These are phyloP conservation scores for Malassezia yamatoensis DNA, from an alignment of 1,284 basidiomycete genomes.

Conservation along the genomic window DNA sequence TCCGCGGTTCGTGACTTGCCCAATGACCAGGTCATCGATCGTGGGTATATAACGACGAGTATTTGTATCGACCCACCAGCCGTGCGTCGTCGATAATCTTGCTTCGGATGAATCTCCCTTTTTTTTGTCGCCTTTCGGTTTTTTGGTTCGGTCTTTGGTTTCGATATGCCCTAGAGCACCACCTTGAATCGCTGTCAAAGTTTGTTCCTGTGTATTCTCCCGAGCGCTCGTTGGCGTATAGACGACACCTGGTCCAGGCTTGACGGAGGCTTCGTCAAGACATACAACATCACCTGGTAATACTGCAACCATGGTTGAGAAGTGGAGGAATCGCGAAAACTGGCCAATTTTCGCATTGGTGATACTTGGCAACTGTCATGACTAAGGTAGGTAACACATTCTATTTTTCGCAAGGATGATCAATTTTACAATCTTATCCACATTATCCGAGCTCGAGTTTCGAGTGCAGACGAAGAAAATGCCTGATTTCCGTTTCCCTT, in stretches of 20 bases:
- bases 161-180: conserved; percentile 25
- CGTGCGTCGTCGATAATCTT: conserved; percentile 3
- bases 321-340: neutral
- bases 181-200: conserved; percentile 24
- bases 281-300: conserved; percentile 33
- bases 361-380: neutral
- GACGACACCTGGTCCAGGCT: conserved; percentile 32
- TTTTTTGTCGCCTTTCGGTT: neutral
- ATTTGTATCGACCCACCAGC: conserved; percentile 28
- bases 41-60: conserved; percentile 29
- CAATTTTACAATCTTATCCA: conserved; percentile 16
- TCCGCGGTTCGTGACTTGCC: conserved; percentile 36
- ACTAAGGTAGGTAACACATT: neutral
- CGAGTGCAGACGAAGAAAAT: neutral
- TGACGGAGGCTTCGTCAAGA: conserved; percentile 11
- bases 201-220: neutral
- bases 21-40: conserved; percentile 32
- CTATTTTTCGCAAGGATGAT: neutral
- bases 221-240: conserved; percentile 11
- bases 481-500: neutral
- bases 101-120: neutral
- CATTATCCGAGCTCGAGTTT: conserved; percentile 18
- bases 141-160: conserved; percentile 2
- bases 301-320: conserved; percentile 24
- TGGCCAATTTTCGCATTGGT: neutral